These are phyloP conservation scores for Drechslerella dactyloides DNA, from an alignment of 2,329 filamentous ascomycete genomes.

Conservation along the genomic window DNA sequence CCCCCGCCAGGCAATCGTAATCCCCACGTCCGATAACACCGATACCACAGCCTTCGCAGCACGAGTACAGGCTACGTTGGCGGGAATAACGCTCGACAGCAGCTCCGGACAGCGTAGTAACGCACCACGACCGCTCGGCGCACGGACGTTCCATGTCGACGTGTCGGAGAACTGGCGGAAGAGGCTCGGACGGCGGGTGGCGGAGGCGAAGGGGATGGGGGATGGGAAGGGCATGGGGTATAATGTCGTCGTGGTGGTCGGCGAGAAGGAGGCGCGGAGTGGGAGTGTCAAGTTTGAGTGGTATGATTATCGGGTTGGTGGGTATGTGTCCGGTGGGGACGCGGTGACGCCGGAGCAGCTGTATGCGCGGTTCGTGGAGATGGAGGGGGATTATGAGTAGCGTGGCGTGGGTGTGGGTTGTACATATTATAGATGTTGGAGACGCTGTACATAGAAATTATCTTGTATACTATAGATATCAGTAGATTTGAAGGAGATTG, in stretches of 20 bases:
- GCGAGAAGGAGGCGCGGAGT: slow-evolving; percentile 68
- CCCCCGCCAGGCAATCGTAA: slow-evolving; percentile 72
- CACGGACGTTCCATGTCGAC: slow-evolving; percentile 63
- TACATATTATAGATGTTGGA: too few species aligned
- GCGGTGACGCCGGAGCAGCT: slow-evolving; percentile 45
- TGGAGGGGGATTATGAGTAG: slow-evolving; percentile 51
- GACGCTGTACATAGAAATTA: too few species aligned
- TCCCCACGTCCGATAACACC: slow-evolving; percentile 74
- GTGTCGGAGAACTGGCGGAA: slow-evolving; percentile 69
- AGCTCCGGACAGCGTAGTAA: slow-evolving; percentile 57
- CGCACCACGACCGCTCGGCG: neutral
- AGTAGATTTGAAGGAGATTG: too few species aligned
- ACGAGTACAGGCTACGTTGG: slow-evolving; percentile 59
- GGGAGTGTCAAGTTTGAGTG: slow-evolving; percentile 63
- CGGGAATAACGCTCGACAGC: slow-evolving; percentile 62
- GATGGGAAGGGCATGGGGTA: slow-evolving; percentile 65
- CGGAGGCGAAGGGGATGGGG: slow-evolving; percentile 66
- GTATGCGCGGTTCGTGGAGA: slow-evolving; percentile 52
- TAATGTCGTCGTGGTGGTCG: slow-evolving; percentile 75
- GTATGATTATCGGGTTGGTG: slow-evolving; percentile 21
- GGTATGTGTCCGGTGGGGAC: slow-evolving; percentile 26
- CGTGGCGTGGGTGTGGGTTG: too few species aligned
- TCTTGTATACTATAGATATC: too few species aligned
- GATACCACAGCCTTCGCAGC: slow-evolving; percentile 61
- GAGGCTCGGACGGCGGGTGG: slow-evolving; percentile 71